Evolutionary conservation across 208 protist species (phyloP).

Genomic region (Naegleria fowleri): DNA sequence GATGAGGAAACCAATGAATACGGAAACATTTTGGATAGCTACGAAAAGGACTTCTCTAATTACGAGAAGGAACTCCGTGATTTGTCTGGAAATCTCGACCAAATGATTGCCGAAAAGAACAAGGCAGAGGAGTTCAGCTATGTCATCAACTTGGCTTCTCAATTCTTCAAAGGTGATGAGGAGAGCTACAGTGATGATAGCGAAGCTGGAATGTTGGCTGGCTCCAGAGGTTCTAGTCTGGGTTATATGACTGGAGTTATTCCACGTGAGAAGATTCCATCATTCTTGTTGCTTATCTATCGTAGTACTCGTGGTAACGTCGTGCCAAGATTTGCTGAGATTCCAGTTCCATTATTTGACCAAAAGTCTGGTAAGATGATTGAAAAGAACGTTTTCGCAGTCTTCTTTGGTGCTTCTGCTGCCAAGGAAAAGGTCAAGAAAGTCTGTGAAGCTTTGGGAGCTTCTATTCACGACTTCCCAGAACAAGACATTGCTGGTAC

Average conservation of each 20-base stretch:
- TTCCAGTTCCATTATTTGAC: constrained; percentile 80
- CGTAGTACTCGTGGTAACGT: constrained; percentile 91
- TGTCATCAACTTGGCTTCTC: constrained; percentile 50
- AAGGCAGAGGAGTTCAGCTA: constrained; percentile 58
- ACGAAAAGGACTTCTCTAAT: neutral
- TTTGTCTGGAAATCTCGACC: constrained; percentile 67
- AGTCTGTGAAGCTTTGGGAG: constrained; percentile 90
- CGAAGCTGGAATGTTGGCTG: neutral
- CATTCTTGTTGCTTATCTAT: constrained; percentile 88
- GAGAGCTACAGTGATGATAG: neutral
- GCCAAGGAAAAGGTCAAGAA: constrained; percentile 79
- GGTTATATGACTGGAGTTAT: constrained; percentile 89
- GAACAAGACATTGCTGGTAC: constrained; percentile 49
- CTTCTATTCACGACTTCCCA: constrained; percentile 85
- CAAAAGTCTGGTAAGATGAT: constrained; percentile 56
- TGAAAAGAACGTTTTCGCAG: constrained; percentile 88
- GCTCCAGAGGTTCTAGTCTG: constrained; percentile 34
- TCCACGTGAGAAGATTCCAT: constrained; percentile 64
- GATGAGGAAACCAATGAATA: neutral
- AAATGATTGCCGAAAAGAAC: constrained; percentile 53
- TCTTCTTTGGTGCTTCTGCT: constrained; percentile 90
- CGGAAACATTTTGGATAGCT: neutral
- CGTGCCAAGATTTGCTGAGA: constrained; percentile 73
- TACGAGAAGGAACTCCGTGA: constrained; percentile 78
- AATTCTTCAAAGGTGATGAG: constrained; percentile 54